Base-by-base conservation (phyloP, 1,139 yeast genomes). In the Candida tropicalis region DNA sequence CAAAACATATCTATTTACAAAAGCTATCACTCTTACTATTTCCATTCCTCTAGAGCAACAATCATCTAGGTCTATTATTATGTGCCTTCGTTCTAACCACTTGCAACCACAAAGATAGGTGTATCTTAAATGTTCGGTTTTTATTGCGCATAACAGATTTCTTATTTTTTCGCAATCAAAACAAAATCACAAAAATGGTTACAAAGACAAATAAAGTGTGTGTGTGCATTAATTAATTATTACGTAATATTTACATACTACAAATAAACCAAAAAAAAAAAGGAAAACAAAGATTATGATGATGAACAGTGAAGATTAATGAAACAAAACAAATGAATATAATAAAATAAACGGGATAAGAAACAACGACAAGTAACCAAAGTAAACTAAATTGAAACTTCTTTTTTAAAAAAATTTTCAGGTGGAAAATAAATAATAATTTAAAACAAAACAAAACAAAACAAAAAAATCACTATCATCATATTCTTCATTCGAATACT, bases 211-310 rank as follows among this genome's bases (percentile, higher is more conserved):
- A 17, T 1, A 31, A 22, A 4, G n/a, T n/a, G n/a, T n/a, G n/a
- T n/a, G n/a, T 29, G 35, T 31, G 35, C 24, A 31, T 31, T 31
- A 31, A 31, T 31, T 31, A 31, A 18, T 17, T 31, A 31, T 28
- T 28, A 28, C 11, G 32, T 28, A 28, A 28, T 28, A 28, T 16
- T 28, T 28, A 28, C 32, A 18, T 24, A 22, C 15, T 9, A 31
- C 17, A 31, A 18, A 17, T 8, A 31, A 16, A 31, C 7, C 3
- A 18, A 29, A 16, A 29, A 10, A 16, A 31, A n/a, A 31, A 17
- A 18, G 18, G 5, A 11, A 7, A n/a, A 18, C 5, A 17, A 31
- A 31, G n/a, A 31, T 5, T 17, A 6, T n/a, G 18, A 11, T 5
- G n/a, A 31, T 24, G 29, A n/a, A n/a, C n/a, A n/a, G n/a, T n/a